phyloP scores from a whole-genome alignment of 2,329 filamentous ascomycete genomes.

The Stachybotrys echinatus region DNA sequence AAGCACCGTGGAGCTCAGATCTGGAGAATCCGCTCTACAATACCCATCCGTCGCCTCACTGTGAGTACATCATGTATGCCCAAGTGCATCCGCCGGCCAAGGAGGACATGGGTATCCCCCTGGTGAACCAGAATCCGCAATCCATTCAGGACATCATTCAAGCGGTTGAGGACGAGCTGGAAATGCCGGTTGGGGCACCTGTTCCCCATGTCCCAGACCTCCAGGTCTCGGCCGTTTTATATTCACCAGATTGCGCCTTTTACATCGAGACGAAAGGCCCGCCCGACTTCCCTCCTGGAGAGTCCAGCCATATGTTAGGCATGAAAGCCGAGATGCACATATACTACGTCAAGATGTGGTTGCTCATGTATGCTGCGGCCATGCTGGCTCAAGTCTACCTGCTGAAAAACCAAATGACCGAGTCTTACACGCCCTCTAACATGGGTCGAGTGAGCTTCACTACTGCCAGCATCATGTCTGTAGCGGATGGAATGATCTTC shows the following conservation, averaged over 20 bases:
- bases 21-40: constrained; percentile 56
- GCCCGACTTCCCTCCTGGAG: constrained; percentile 44
- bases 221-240: constrained; percentile 58
- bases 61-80: constrained; percentile 83
- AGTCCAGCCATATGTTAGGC: constrained; percentile 52
- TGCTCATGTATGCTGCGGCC: constrained; percentile 50
- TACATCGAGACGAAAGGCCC: constrained; percentile 62
- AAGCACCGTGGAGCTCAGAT: constrained; percentile 73
- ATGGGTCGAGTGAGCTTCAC: constrained; percentile 61
- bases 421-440: constrained; percentile 63
- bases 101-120: constrained; percentile 24
- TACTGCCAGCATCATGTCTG: constrained; percentile 55
- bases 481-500: constrained; percentile 58
- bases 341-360: constrained; percentile 52
- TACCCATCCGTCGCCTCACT: constrained; percentile 61
- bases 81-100: constrained; percentile 61
- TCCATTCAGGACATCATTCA: constrained; percentile 35
- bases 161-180: constrained; percentile 58
- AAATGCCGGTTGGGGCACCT: constrained; percentile 55
- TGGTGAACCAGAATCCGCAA: constrained; percentile 23
- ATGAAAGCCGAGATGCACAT: constrained; percentile 57
- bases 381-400: constrained; percentile 57
- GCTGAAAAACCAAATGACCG: constrained; percentile 59
- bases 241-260: constrained; percentile 64
- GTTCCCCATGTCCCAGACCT: constrained; percentile 49